phyloP scores from a whole-genome alignment of 768 basidiomycete species.

The Mycena olivaceomarginata region DNA sequence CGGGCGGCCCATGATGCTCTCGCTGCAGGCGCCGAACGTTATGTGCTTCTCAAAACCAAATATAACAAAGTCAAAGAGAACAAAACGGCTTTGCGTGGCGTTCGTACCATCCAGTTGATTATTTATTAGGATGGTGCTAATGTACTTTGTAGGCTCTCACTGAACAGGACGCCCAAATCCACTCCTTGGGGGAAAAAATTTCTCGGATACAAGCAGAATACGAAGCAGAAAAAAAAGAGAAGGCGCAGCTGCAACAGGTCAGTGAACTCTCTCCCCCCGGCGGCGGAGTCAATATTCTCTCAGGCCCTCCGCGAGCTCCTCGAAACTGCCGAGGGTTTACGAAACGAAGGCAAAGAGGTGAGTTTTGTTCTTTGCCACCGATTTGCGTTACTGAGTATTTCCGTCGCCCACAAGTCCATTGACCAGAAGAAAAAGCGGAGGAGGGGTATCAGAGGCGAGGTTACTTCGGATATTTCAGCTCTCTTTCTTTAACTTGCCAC shows the following conservation, averaged over 20 bases:
- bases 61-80: neutral
- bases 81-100: neutral
- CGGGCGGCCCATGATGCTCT: neutral
- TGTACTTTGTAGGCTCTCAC: too few species aligned
- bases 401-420: too few species aligned
- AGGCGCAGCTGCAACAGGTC: constrained; percentile 25
- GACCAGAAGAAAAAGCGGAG: too few species aligned
- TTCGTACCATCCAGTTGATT: neutral
- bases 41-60: constrained; percentile 1
- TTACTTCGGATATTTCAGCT: too few species aligned
- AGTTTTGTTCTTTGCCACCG: too few species aligned
- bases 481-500: too few species aligned
- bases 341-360: too few species aligned
- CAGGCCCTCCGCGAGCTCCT: constrained; percentile 28
- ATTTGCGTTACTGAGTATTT: too few species aligned
- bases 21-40: neutral
- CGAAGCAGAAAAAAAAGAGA: neutral
- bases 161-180: neutral
- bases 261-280: neutral
- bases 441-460: too few species aligned
- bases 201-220: neutral
- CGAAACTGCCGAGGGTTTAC: too few species aligned
- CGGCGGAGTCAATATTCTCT: neutral
- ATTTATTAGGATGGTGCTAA: neutral
- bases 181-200: neutral